Evolutionary conservation across 208 protist genomes (phyloP).

Genomic region (Acanthamoeba rhysodes): DNA sequence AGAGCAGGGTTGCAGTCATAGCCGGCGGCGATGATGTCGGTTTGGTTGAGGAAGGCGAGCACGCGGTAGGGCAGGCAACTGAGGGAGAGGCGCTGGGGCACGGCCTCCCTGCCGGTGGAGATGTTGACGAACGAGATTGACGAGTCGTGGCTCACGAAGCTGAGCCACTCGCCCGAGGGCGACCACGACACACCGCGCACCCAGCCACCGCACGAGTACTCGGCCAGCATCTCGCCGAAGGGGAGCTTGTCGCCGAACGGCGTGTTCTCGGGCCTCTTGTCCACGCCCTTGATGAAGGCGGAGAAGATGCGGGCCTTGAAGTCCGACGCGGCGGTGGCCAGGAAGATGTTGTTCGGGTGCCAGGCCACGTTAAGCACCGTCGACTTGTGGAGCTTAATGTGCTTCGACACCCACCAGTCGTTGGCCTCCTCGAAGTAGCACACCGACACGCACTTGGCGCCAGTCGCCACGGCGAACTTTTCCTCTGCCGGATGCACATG

Average conservation of each 20-base stretch:
- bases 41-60: conserved; percentile 82
- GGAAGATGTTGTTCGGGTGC: conserved; percentile 92
- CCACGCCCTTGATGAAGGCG: conserved; percentile 90
- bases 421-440: conserved; percentile 95
- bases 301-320: conserved; percentile 91
- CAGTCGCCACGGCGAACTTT: conserved; percentile 95
- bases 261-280: conserved; percentile 76
- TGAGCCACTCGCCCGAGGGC: conserved; percentile 89
- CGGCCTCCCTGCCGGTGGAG: conserved; percentile 44
- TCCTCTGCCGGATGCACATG: conserved; percentile 79
- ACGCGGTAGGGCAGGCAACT: conserved; percentile 82
- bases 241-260: conserved; percentile 82
- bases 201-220: conserved; percentile 89
- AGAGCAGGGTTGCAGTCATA: conserved; percentile 86
- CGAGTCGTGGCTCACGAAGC: conserved; percentile 88
- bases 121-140: conserved; percentile 84
- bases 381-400: conserved; percentile 90
- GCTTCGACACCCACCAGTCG: conserved; percentile 96
- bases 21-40: conserved; percentile 86
- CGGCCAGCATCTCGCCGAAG: conserved; percentile 89
- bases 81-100: conserved; percentile 73
- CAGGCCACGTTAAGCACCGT: conserved; percentile 93
- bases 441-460: conserved; percentile 91
- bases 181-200: conserved; percentile 90
- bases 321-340: conserved; percentile 92